phyloP scores from a whole-genome alignment of 306 rosid species.

The Vicia villosa region DNA sequence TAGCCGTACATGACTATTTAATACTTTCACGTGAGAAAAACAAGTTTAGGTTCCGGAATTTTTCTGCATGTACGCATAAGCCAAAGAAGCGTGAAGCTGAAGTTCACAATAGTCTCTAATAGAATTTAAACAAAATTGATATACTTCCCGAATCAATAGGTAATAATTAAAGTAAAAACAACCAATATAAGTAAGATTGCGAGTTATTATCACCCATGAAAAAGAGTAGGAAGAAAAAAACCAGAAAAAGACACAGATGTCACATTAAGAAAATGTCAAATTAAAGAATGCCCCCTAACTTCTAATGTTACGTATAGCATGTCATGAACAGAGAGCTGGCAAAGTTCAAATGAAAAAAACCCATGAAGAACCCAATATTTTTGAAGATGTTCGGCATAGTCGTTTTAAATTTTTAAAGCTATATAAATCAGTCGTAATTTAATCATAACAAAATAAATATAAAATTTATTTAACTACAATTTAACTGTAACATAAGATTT shows the following conservation, averaged over 20 bases:
- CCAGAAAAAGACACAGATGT: slow-evolving; percentile 8
- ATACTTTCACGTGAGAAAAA: no score
- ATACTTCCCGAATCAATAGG: not conserved
- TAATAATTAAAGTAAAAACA: not conserved
- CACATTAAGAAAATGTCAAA: slow-evolving; percentile 22
- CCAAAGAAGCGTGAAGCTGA: not conserved
- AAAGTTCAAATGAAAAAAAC: slow-evolving; percentile 29
- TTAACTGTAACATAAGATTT: no score
- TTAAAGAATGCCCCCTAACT: slow-evolving; percentile 24
- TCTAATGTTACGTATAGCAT: slow-evolving; percentile 8
- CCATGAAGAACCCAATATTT: slow-evolving; percentile 22
- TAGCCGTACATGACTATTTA: no score
- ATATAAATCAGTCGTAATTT: no score
- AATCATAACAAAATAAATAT: no score
- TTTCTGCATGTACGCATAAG: not conserved
- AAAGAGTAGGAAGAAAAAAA: slow-evolving; percentile 13
- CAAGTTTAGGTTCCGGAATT: not conserved
- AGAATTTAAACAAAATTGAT: not conserved
- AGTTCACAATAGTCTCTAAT: not conserved
- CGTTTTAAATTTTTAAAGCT: no score
- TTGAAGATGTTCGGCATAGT: no score
- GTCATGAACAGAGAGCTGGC: slow-evolving; percentile 32
- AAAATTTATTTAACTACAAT: no score
- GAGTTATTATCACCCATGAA: not conserved
- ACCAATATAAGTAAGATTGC: not conserved